Evolutionary conservation across 2,329 filamentous ascomycete genomes (phyloP).

Genomic region (Sporothrix humicola): DNA sequence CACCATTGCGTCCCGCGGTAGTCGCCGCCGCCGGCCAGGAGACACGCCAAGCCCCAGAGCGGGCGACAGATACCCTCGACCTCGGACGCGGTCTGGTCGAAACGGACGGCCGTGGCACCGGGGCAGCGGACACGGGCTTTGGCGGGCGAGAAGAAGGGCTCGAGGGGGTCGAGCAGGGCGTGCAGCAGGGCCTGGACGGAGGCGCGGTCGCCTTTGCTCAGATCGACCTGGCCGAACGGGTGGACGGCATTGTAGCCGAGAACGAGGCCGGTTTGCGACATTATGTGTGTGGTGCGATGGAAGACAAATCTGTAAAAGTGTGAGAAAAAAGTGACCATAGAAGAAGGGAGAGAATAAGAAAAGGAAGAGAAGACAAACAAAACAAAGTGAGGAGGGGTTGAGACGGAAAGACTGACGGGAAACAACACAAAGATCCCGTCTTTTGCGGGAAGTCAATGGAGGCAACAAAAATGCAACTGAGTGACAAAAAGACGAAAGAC

Average conservation of each 20-base stretch:
- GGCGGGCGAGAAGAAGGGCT: constrained; percentile 71
- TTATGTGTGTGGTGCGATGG: constrained; percentile 20
- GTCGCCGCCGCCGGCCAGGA: constrained; percentile 70
- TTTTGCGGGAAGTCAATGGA: not conserved
- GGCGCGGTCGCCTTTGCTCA: constrained; percentile 52
- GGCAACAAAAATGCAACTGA: not conserved
- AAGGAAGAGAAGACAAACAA: not conserved
- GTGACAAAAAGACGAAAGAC: not conserved
- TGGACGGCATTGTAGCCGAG: constrained; percentile 61
- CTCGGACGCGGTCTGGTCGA: constrained; percentile 77
- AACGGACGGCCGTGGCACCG: constrained; percentile 74
- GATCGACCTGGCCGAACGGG: constrained; percentile 59
- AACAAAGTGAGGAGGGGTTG: not conserved
- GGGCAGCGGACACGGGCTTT: constrained; percentile 69
- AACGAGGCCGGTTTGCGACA: constrained; percentile 45
- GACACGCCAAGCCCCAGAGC: constrained; percentile 74
- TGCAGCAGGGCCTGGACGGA: constrained; percentile 66
- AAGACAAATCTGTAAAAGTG: too few relatives aligned
- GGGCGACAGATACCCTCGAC: constrained; percentile 78
- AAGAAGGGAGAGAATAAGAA: not conserved
- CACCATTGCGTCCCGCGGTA: constrained; percentile 70
- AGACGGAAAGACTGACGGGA: not conserved
- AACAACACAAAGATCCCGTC: constrained; percentile 14
- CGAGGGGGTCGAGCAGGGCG: constrained; percentile 71
- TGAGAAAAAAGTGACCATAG: not conserved